phyloP scores from a whole-genome alignment of 495 filamentous ascomycete genomes.

The Hypoxylon cercidicola region DNA sequence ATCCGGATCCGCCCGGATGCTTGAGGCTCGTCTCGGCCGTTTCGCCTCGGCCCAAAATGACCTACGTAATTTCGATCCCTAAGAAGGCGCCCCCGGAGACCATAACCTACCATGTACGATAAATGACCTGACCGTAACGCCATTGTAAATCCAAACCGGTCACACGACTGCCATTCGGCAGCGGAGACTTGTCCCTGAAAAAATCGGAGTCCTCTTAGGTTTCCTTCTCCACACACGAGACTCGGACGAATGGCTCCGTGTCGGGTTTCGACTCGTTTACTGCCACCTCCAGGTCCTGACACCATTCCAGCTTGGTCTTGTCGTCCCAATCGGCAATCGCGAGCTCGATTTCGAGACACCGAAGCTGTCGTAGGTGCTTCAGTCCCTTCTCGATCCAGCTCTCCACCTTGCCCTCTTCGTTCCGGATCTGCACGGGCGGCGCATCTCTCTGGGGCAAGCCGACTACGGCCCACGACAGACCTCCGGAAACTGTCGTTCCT shows the following conservation, averaged over 20 bases:
- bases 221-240: slow-evolving; percentile 34
- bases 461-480: slow-evolving; percentile 37
- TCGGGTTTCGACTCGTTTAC: slow-evolving; percentile 27
- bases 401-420: slow-evolving; percentile 25
- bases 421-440: slow-evolving; percentile 24
- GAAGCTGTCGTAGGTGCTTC: neutral
- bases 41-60: too few relatives aligned
- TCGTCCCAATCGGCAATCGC: slow-evolving; percentile 37
- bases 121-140: too few relatives aligned
- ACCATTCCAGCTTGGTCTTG: slow-evolving; percentile 31
- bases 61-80: too few relatives aligned
- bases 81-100: too few relatives aligned
- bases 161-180: neutral
- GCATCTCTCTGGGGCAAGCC: slow-evolving; percentile 28
- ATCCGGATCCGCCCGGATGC: too few relatives aligned
- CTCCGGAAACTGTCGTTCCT: slow-evolving; percentile 2
- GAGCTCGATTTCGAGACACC: slow-evolving; percentile 45
- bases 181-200: neutral
- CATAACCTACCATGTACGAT: too few relatives aligned
- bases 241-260: slow-evolving; percentile 19
- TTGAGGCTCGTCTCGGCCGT: too few relatives aligned
- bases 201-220: neutral
- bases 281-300: slow-evolving; percentile 27
- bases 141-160: too few relatives aligned
- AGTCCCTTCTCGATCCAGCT: slow-evolving; percentile 31